Evolutionary conservation across 805 yeast species (phyloP), one percentile per base, ranked within the genome.

Genomic region (Ogataea philodendri): DNA sequence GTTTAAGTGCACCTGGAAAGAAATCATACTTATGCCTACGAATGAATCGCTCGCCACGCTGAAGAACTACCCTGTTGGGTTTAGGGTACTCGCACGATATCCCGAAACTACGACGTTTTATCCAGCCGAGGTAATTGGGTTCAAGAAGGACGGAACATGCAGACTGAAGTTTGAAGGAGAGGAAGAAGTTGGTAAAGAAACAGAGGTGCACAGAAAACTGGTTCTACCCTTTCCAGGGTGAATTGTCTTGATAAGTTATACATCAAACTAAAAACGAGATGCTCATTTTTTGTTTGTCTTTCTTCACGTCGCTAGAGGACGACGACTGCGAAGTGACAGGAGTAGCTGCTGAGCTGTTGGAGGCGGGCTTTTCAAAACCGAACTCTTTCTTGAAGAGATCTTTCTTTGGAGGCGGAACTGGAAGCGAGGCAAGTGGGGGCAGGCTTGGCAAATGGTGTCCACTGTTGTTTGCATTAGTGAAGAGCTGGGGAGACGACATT

Each of bases 21-120:
- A 93, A 46, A 62, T 86, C 3, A 70, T 86, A 15, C 63, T 84
- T 23, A 82, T 93, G 26, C 86, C 94, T 0, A 72, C 81, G 2
- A 1, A 5, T 1, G 48, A 39, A 9, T 37, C 38, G 21, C 19
- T 35, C 1, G 45, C 62, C 39, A 52, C 55, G 4, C 58, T 78
- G 39, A 56, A 63, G 15, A 69, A 71, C 28, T 84, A 84, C 46
- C 83, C 95, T 0, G 65, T 77, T 23, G 93, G 95, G 0, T 70
- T 88, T 1, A 79, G 78, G 46, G 97, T 93, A 3, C 66, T 93
- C 41, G 98, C 97, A 0, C 72, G 95, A 51, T 93, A 93, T 52
- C 98, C 98, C 1, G 98, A 93, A 49, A 93, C 98, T 0, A 93
- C 98, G 0, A 89, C 97, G 0, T 93, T 93, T 52, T 93, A 93